These are phyloP conservation scores for Acanthochlamys bracteata DNA, from an alignment of 106 monocot genomes.

Conservation along the genomic window DNA sequence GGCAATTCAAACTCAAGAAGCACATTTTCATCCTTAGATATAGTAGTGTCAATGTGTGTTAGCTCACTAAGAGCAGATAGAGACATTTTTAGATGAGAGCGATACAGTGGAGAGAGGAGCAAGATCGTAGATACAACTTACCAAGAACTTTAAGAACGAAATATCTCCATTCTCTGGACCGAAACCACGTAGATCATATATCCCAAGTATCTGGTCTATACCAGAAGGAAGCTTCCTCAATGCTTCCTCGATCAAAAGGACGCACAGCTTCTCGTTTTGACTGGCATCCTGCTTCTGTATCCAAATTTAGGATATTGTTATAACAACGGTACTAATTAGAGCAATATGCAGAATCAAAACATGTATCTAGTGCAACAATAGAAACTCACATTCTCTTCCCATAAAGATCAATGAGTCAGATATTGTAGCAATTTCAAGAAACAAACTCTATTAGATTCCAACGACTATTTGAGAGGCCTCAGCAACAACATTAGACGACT, in stretches of 20 bases:
- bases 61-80: neutral
- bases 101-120: neutral
- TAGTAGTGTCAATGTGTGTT: too few relatives aligned
- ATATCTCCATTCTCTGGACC: conserved; percentile 62
- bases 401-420: too few relatives aligned
- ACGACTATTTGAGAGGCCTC: too few relatives aligned
- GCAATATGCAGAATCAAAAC: neutral
- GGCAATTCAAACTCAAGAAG: too few relatives aligned
- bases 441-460: too few relatives aligned
- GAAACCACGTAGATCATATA: conserved; percentile 75
- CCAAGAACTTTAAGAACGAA: conserved; percentile 72
- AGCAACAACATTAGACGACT: too few relatives aligned
- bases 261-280: conserved; percentile 82
- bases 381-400: too few relatives aligned
- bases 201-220: conserved; percentile 62
- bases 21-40: too few relatives aligned
- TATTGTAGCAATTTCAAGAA: too few relatives aligned
- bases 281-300: conserved; percentile 61
- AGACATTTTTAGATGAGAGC: neutral
- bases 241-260: conserved; percentile 77
- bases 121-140: conserved; percentile 16
- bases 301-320: conserved; percentile 23
- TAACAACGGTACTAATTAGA: conserved; percentile 20
- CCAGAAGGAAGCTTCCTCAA: conserved; percentile 66
- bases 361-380: neutral